Percentiles rank a stretch among this genome's conserved stretches.
These are phyloP conservation scores for Talaromyces sp. DNA, from an alignment of 2,329 filamentous ascomycete species.

Conservation along the genomic window DNA sequence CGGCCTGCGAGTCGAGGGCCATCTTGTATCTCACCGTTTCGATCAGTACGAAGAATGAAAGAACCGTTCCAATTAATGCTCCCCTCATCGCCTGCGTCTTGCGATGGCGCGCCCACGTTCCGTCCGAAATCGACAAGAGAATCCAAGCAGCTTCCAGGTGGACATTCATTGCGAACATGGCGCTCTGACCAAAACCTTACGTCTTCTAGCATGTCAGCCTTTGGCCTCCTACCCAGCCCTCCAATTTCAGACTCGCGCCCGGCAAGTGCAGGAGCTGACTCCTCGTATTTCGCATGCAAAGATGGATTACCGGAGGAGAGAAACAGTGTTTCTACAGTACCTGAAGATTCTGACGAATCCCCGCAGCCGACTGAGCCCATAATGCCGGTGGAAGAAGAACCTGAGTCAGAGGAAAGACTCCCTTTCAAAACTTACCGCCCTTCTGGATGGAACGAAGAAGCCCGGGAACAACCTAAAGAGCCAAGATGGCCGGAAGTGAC, in stretches of 20 bases:
- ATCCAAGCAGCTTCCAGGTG: constrained; percentile 21
- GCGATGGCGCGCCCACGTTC: constrained; percentile 27
- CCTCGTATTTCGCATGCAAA: constrained; percentile 29
- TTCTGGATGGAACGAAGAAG: constrained; percentile 14
- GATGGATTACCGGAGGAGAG: not conserved
- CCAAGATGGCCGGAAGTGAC: constrained; percentile 23
- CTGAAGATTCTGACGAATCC: not conserved
- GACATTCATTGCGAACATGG: constrained; percentile 37
- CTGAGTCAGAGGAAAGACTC: constrained; percentile 5
- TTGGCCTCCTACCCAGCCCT: constrained; percentile 42
- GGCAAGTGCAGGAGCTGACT: constrained; percentile 29
- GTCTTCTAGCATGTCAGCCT: constrained; percentile 33
- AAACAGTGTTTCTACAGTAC: not conserved
- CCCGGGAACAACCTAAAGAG: not conserved
- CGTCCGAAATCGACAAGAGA: constrained; percentile 19
- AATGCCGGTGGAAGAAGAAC: not conserved
- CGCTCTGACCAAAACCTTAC: constrained; percentile 41
- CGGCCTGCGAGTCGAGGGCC: constrained; percentile 30
- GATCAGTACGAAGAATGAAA: constrained; percentile 44
- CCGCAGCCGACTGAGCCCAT: not conserved
- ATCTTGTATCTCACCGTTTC: constrained; percentile 39
- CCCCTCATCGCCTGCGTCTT: constrained; percentile 34
- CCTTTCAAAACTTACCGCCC: constrained; percentile 21
- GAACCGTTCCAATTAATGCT: constrained; percentile 42
- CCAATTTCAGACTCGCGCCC: constrained; percentile 38